Base-by-base conservation (phyloP, 345 rosid genomes). In the Bretschneidera sinensis region DNA sequence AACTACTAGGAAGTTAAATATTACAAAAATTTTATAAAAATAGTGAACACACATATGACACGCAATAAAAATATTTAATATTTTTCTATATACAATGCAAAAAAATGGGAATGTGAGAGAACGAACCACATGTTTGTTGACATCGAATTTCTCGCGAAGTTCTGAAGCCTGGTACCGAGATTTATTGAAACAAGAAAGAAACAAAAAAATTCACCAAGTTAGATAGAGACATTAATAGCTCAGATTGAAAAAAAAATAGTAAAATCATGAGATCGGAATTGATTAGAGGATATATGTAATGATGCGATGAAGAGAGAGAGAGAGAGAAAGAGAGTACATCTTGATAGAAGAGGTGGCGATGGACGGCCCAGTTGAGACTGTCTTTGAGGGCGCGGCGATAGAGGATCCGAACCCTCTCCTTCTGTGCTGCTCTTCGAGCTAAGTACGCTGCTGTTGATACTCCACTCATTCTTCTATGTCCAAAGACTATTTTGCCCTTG, bases 351-450 rank as follows among this genome's bases (percentile, higher is more conserved):
- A 90, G 90, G 69, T 88, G 92, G 74, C 96, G 96, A 78, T 86
- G 97, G 45, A 94, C 99, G 60, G 96, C 95, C 97, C 99, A 90
- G 77, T 88, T 88, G 50, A 94, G 96, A 48, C 86, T 83, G 69
- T 94, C 97, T 72, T 84, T 90, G 35, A 94, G 92, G 43, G 99
- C 96, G 43, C 95, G 95, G 55, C 97, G 83, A 72, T 94, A 90
- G 43, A 94, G 96, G 76, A 94, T 88, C 74, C 89, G 79, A 54
- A 86, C 96, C 71, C 87, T 82, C 82, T 90, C 92, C 79, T 78
- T 88, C 77, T 94, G 96, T 23, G 89, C 90, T 17, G 97, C 96
- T 73, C 96, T 71, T 76, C 99, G 83, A 17, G 83, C 86, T 19
- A 88, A 21, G 64, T 94, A 88, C 66, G 79, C 92, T 43, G 87